Conservation (phyloP, 495 filamentous ascomycete species). For the Hyaloscypha finlandica region DNA sequence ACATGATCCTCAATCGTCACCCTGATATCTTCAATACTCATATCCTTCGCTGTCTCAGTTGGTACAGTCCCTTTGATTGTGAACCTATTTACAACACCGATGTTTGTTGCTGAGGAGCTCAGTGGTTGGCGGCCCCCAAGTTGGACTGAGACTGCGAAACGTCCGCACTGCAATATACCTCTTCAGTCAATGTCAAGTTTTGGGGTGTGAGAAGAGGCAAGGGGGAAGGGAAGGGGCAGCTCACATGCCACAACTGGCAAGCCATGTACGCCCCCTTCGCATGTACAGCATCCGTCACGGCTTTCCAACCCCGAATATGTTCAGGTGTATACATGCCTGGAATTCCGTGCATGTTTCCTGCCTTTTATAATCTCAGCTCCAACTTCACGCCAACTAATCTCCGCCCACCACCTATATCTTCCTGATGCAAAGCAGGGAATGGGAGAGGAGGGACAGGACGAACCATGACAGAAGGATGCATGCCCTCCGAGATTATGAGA, state of each 20-base stretch:
- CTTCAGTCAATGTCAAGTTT: too few relatives aligned
- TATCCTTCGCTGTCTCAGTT: constrained; percentile 35
- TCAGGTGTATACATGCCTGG: constrained; percentile 50
- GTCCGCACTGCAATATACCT: constrained; percentile 3
- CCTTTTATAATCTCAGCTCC: neutral
- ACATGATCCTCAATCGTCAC: constrained; percentile 39
- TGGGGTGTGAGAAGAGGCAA: too few relatives aligned
- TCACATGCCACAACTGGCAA: constrained; percentile 53
- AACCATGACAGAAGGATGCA: constrained; percentile 48
- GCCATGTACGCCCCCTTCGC: constrained; percentile 51
- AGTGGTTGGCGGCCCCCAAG: constrained; percentile 24
- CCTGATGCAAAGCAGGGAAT: neutral
- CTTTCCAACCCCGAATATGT: constrained; percentile 51
- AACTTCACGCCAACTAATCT: neutral
- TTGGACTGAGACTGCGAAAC: constrained; percentile 18
- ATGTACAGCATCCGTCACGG: constrained; percentile 52
- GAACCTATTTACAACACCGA: constrained; percentile 8
- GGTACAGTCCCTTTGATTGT: constrained; percentile 17
- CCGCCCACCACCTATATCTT: too few relatives aligned
- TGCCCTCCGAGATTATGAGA: constrained; percentile 55
- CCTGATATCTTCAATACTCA: constrained; percentile 48
- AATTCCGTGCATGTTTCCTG: constrained; percentile 32
- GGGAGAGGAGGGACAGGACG: constrained; percentile 46
- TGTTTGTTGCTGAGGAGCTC: constrained; percentile 21
- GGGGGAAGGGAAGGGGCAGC: constrained; percentile 19